Conservation (phyloP, 1,284 basidiomycete genomes). For the Malassezia japonica region DNA sequence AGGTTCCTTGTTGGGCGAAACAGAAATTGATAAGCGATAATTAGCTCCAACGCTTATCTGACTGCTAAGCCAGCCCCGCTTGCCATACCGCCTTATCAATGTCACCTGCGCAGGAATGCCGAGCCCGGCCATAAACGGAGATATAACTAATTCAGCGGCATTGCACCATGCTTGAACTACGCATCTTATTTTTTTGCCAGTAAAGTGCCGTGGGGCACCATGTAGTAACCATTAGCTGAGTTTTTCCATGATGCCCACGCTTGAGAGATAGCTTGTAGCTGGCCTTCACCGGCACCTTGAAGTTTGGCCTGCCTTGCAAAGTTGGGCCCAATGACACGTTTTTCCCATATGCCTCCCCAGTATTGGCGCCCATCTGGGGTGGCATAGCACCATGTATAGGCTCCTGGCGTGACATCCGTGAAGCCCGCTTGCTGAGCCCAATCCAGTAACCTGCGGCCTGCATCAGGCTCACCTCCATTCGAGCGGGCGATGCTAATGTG, state of each 20-base stretch:
- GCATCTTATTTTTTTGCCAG: slow-evolving; percentile 16
- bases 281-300: not conserved
- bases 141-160: too few relatives aligned
- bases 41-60: too few relatives aligned
- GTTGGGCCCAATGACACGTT: not conserved
- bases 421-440: slow-evolving; percentile 1
- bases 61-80: too few relatives aligned
- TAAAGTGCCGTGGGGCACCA: not conserved
- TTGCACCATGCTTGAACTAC: not conserved
- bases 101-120: too few relatives aligned
- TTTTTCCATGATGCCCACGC: not conserved
- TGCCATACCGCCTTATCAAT: too few relatives aligned
- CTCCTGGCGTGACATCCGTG: not conserved
- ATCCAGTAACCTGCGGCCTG: not conserved
- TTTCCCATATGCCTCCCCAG: slow-evolving; percentile 3
- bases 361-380: not conserved
- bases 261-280: not conserved
- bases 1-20: too few relatives aligned
- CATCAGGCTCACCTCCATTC: slow-evolving; percentile 1
- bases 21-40: too few relatives aligned
- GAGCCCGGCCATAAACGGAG: too few relatives aligned
- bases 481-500: not conserved
- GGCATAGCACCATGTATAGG: slow-evolving; percentile 1
- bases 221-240: not conserved
- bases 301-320: not conserved